phyloP scores from a whole-genome alignment of 1,284 basidiomycete species.

The Moesziomyces parantarcticus region DNA sequence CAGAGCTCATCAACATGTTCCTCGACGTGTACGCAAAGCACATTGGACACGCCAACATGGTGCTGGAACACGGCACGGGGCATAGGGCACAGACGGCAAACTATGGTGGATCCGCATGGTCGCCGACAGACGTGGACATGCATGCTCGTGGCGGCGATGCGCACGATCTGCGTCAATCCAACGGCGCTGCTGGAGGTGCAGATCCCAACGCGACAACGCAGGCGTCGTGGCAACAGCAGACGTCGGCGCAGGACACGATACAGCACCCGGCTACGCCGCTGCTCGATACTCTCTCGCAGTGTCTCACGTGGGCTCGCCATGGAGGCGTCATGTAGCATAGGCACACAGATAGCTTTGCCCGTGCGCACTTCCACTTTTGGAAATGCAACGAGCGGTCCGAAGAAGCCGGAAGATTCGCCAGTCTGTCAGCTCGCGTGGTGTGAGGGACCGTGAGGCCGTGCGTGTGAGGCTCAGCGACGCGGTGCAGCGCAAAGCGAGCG shows the following conservation, averaged over 20 bases:
- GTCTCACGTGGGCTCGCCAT: constrained; percentile 32
- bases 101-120: constrained; percentile 12
- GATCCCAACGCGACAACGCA: neutral
- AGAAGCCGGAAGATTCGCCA: neutral
- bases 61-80: constrained; percentile 21
- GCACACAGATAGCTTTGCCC: too few species aligned
- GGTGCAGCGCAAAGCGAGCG: too few species aligned
- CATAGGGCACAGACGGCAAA: neutral
- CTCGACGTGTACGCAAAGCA: constrained; percentile 39
- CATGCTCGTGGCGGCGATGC: constrained; percentile 1
- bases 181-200: neutral
- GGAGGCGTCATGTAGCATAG: constrained; percentile 16
- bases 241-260: constrained; percentile 6
- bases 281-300: constrained; percentile 32
- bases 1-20: constrained; percentile 33
- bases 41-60: constrained; percentile 40
- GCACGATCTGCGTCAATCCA: neutral
- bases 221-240: neutral
- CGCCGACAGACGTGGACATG: constrained; percentile 3
- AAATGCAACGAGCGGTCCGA: neutral
- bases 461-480: neutral
- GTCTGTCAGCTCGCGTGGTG: too few species aligned
- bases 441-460: too few species aligned
- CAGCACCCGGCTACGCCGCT: constrained; percentile 39
- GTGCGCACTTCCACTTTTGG: too few species aligned